Base-by-base conservation (phyloP, 2,329 filamentous ascomycete species). In the Cryphonectria nitschkei region DNA sequence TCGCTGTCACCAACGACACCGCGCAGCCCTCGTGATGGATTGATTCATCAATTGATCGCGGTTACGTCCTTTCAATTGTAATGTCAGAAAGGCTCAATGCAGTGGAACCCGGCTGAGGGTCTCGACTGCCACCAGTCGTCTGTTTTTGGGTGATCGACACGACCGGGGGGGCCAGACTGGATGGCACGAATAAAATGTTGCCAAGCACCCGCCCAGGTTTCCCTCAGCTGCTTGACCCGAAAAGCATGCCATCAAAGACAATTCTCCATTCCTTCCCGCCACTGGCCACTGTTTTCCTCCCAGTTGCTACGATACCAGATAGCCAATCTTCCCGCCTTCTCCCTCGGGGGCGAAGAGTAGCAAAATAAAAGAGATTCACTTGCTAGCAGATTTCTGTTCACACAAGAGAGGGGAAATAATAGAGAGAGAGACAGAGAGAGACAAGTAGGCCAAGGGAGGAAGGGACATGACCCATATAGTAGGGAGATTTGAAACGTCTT, bases 401-500 rank as follows among this genome's bases (percentile, higher is more conserved):
- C 56, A 29, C 54, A 3, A 34, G 14, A 22, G 43, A 9, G 37
- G 37, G 34, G 34, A 34, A 4, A 6, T 14, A 16, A 43, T 4
- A 43, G 16, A 26, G 26, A 26, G 5, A 43, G 14, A 6, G 3
- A 22, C 0, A n/a, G 19, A 41, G 14, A 43, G 13, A 64, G 26
- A n/a, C 41, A n/a, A 29, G 39, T 2, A 41, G 39, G 39, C 39
- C 46, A 50, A 50, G 22, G 46, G 46, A 50, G 46, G 46, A 29
- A 34, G 22, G 41, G 32, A 34, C 26, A 22, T 65, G 39, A 39
- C 41, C 9, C 63, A 52, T 50, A 46, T 39, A 58, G 43, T 19
- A 46, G 29, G 29, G 37, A 65, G 65, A 19, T 43, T 19, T 67
- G 52, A 67, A 67, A 67, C 65, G n/a, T 64, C 67, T 68, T 68